Conservation (phyloP, 306 rosid species). For the Castanopsis chinensis region DNA sequence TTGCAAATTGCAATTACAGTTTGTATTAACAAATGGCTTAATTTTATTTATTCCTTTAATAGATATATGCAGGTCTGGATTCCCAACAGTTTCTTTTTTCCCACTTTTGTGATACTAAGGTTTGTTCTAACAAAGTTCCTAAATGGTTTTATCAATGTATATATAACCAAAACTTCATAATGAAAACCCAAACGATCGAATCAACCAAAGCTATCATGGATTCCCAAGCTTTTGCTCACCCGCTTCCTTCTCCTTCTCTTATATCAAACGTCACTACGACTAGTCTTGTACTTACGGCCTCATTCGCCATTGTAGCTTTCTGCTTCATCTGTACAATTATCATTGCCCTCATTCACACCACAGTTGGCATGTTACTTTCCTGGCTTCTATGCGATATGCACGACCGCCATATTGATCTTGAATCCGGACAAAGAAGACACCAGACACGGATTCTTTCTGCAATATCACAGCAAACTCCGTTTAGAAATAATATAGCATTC, state of each 20-base stretch:
- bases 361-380: background rate
- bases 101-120: no score
- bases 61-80: no score
- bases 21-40: no score
- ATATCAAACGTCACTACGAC: background rate
- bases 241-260: background rate
- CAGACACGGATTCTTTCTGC: background rate
- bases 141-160: no score
- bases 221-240: background rate
- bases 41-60: no score
- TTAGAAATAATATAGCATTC: background rate
- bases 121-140: no score
- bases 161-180: background rate
- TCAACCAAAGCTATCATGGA: background rate
- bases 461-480: no score
- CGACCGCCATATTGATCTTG: background rate
- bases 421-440: background rate
- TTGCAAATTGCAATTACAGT: no score
- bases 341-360: background rate
- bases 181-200: background rate
- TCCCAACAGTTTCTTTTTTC: no score
- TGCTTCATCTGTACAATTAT: background rate
- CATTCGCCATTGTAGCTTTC: background rate
- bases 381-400: background rate
- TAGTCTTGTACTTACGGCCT: background rate